Conservation (phyloP, 495 filamentous ascomycete species). For the Mytilinidion resinicola region DNA sequence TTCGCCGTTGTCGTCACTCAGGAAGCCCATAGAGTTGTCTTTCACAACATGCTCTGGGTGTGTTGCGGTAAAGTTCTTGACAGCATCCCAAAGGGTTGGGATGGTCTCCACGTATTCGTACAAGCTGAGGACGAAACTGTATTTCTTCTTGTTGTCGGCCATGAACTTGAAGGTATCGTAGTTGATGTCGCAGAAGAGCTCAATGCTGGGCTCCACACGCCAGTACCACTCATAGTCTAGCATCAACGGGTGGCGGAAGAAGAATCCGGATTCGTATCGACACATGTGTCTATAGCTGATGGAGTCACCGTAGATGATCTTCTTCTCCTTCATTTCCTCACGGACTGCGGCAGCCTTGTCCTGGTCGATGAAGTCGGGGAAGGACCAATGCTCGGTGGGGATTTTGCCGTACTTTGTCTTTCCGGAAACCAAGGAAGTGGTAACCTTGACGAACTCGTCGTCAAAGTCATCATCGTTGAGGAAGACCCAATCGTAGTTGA, state of each 20-base stretch:
- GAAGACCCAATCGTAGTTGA: constrained; percentile 99
- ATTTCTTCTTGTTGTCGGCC: constrained; percentile 42
- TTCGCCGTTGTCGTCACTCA: constrained; percentile 79
- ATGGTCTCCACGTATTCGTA: constrained; percentile 97
- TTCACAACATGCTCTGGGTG: constrained; percentile 81
- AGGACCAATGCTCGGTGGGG: constrained; percentile 45
- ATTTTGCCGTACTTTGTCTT: constrained; percentile 77
- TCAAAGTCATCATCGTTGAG: constrained; percentile 93
- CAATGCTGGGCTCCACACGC: constrained; percentile 43
- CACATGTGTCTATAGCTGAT: constrained; percentile 52
- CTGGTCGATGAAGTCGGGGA: constrained; percentile 51
- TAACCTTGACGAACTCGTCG: constrained; percentile 85
- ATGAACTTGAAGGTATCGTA: constrained; percentile 45
- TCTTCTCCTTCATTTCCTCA: constrained; percentile 47
- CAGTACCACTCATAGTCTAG: constrained; percentile 45
- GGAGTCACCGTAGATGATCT: constrained; percentile 76
- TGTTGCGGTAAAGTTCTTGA: constrained; percentile 81
- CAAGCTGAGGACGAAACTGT: constrained; percentile 45
- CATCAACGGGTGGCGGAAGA: constrained; percentile 44
- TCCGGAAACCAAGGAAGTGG: constrained; percentile 80
- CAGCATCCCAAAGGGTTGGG: constrained; percentile 87
- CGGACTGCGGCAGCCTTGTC: constrained; percentile 50
- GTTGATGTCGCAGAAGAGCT: constrained; percentile 43
- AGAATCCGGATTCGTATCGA: constrained; percentile 45
- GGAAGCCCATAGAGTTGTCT: constrained; percentile 81